These are phyloP conservation scores for Tulasnella calospora DNA, from an alignment of 768 basidiomycete species.

Conservation along the genomic window DNA sequence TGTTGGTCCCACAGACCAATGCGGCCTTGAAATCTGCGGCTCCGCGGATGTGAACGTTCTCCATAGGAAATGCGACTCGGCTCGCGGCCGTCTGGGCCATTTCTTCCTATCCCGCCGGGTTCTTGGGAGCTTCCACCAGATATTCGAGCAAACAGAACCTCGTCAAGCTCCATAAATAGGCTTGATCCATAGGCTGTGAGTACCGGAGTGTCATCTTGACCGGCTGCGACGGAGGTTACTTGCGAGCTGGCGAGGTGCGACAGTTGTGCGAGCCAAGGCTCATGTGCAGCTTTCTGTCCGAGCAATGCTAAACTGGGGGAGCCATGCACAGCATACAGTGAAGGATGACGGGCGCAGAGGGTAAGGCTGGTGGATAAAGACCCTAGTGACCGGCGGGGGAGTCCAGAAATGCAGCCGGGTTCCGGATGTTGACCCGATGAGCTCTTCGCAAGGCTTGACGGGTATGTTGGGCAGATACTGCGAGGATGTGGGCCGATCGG, in stretches of 20 bases:
- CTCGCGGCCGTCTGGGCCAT: conserved; percentile 71
- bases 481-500: too few species aligned
- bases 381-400: too few species aligned
- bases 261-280: conserved; percentile 51
- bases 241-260: conserved; percentile 48
- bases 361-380: too few species aligned
- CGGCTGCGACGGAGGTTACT: conserved; percentile 68
- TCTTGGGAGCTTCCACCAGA: conserved; percentile 50
- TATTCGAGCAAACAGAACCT: conserved; percentile 88
- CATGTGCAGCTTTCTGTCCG: conserved; percentile 39
- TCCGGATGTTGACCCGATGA: too few species aligned
- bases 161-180: conserved; percentile 87
- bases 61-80: conserved; percentile 66
- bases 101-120: conserved; percentile 53
- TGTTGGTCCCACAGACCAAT: conserved; percentile 80
- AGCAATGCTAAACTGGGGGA: too few species aligned
- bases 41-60: conserved; percentile 72
- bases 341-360: too few species aligned
- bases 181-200: conserved; percentile 74
- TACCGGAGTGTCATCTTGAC: conserved; percentile 90
- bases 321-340: too few species aligned
- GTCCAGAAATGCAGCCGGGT: too few species aligned
- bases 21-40: conserved; percentile 82
- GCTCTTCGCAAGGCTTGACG: too few species aligned
- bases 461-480: too few species aligned